phyloP scores from a whole-genome alignment of 176 grass and related monocot genomes.

The Carex scoparia region DNA sequence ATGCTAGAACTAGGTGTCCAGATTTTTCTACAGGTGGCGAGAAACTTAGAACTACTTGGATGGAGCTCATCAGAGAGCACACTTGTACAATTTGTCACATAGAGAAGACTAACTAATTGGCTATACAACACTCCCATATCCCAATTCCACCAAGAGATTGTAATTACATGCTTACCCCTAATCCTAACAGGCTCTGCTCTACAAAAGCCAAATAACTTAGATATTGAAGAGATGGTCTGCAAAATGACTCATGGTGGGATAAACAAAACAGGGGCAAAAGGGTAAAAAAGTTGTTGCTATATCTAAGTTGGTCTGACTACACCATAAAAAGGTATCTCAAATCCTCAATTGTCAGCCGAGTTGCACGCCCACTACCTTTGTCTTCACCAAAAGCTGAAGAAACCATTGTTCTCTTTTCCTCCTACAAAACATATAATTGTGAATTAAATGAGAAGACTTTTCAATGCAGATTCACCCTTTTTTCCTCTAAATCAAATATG shows the following conservation, averaged over 20 bases:
- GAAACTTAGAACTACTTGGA: neutral
- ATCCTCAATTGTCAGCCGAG: slow-evolving; percentile 78
- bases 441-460: neutral
- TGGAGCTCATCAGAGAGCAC: neutral
- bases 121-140: neutral
- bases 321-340: slow-evolving; percentile 76
- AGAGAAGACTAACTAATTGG: slow-evolving; percentile 1
- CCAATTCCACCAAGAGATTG: slow-evolving; percentile 1
- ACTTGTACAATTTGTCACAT: neutral
- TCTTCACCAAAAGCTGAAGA: slow-evolving; percentile 91
- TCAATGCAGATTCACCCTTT: neutral
- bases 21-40: neutral
- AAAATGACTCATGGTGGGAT: neutral
- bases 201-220: neutral
- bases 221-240: neutral
- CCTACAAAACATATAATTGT: slow-evolving; percentile 40
- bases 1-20: neutral
- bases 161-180: slow-evolving; percentile 19
- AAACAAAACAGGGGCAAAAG: neutral
- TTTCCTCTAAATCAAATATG: neutral
- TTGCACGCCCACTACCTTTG: slow-evolving; percentile 46
- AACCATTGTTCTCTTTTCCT: slow-evolving; percentile 94
- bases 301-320: slow-evolving; percentile 28
- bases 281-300: slow-evolving; percentile 1
- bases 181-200: neutral